Percentiles rank a stretch among this genome's conserved stretches.
These are phyloP conservation scores for Aspergillus kassunensis DNA, from an alignment of 495 filamentous ascomycete species.

Conservation along the genomic window DNA sequence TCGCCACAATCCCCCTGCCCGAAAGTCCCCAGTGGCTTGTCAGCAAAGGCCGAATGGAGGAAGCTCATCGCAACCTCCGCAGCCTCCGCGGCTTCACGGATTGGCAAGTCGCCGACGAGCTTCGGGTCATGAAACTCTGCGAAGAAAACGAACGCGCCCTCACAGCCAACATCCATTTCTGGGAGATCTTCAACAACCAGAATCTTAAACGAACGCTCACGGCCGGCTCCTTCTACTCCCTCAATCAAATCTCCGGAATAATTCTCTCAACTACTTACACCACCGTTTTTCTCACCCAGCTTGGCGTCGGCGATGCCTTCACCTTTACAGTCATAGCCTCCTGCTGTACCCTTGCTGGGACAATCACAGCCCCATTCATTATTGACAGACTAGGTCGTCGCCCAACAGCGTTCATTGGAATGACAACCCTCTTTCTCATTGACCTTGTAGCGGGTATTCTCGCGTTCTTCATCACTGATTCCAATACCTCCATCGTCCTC, in stretches of 20 bases:
- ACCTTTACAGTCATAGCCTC: slow-evolving; percentile 34
- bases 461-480: slow-evolving; percentile 7
- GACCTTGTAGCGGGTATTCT: slow-evolving; percentile 27
- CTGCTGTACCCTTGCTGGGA: slow-evolving; percentile 37
- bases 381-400: slow-evolving; percentile 34
- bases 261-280: slow-evolving; percentile 39
- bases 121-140: slow-evolving; percentile 27
- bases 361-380: slow-evolving; percentile 34
- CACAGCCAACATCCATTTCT: slow-evolving; percentile 26
- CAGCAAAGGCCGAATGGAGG: slow-evolving; percentile 40
- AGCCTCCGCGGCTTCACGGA: slow-evolving; percentile 35
- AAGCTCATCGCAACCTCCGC: slow-evolving; percentile 29
- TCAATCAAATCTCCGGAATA: slow-evolving; percentile 38
- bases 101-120: slow-evolving; percentile 27
- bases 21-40: slow-evolving; percentile 66
- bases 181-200: slow-evolving; percentile 34
- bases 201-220: slow-evolving; percentile 34
- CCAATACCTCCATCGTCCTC: slow-evolving; percentile 8
- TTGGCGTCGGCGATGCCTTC: slow-evolving; percentile 30
- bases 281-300: slow-evolving; percentile 32
- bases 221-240: slow-evolving; percentile 34
- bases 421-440: slow-evolving; percentile 27
- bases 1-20: slow-evolving; percentile 37
- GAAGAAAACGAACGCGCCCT: slow-evolving; percentile 28
- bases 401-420: slow-evolving; percentile 35